phyloP scores from a whole-genome alignment of 148 eudicot species.

The Arctostaphylos glauca region DNA sequence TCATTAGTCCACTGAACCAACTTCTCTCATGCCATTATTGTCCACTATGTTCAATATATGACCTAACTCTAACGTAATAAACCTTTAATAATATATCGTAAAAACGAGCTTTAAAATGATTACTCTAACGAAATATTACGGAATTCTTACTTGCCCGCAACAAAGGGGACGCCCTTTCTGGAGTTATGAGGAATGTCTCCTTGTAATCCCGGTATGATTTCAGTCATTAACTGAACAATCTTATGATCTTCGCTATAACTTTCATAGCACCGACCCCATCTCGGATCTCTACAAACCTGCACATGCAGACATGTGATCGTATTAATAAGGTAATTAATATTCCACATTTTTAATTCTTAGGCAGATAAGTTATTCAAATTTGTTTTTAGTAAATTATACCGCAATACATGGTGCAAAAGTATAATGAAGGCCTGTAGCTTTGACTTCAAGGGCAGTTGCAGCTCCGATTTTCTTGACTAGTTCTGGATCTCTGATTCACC shows the following conservation, averaged over 20 bases:
- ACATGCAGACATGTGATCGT: neutral
- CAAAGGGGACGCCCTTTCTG: constrained; percentile 55
- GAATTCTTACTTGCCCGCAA: constrained; percentile 50
- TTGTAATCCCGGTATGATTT: constrained; percentile 57
- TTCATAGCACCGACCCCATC: constrained; percentile 80
- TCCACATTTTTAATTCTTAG: neutral
- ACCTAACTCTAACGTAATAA: no score
- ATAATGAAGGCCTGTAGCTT: neutral
- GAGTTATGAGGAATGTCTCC: constrained; percentile 48
- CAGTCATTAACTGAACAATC: constrained; percentile 62
- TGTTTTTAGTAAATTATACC: neutral
- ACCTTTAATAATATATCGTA: no score
- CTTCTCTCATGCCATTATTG: no score
- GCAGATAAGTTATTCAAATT: neutral
- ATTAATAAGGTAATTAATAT: neutral
- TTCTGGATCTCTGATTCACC: constrained; percentile 3
- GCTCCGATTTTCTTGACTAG: neutral
- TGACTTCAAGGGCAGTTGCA: neutral
- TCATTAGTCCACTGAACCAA: no score
- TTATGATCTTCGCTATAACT: constrained; percentile 75
- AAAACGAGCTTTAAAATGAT: no score
- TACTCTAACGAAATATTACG: no score
- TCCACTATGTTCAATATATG: no score
- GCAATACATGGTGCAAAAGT: constrained; percentile 1
- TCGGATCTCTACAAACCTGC: constrained; percentile 69